Evolutionary conservation across 345 rosid genomes (phyloP), one percentile per base, ranked within the genome.

Genomic region (Gossypium longicalyx): DNA sequence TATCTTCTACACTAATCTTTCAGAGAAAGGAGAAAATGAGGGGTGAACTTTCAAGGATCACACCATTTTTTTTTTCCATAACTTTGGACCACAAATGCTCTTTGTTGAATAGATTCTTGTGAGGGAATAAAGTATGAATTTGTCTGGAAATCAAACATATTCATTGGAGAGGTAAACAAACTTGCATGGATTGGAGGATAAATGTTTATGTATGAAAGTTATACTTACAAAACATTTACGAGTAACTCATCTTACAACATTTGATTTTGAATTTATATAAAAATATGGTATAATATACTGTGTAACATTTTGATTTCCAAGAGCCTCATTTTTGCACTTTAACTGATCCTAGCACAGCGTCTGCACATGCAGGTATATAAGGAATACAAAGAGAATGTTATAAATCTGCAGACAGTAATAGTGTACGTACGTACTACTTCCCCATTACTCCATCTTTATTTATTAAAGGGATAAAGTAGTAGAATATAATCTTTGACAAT

Each of bases 11-110:
- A 48, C 71, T 47, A 53, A 70, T 70, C 62, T 52, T 70, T 70
- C 67, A 48, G 53, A 68, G 48, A 54, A n/a, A 10, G 47, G 60
- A 70, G 48, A 22, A 67, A 47, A 34, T 34, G 41, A 17, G 74
- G 67, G 22, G 5, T 63, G 48, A 63, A n/a, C 48, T 38, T 62
- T 38, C 20, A 34, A 38, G n/a, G 45, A 63, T 63, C 23, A 34
- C 41, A 34, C 41, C 41, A 34, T 34, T 34, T 4, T 34, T 27
- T 22, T 34, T 34, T 34, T 7, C n/a, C 45, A 38, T 9, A 54
- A 54, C 74, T 70, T 70, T 70, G 74, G 74, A 29, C 74, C 74
- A 53, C 74, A 53, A 12, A 34, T 70, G 62, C 74, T 34, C 74
- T 70, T 70, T 70, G 60, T 53, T 70, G 62, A 70, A 70, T 25